phyloP scores from a whole-genome alignment of 73 alveolate species.

The Paramecium sexaurelia region DNA sequence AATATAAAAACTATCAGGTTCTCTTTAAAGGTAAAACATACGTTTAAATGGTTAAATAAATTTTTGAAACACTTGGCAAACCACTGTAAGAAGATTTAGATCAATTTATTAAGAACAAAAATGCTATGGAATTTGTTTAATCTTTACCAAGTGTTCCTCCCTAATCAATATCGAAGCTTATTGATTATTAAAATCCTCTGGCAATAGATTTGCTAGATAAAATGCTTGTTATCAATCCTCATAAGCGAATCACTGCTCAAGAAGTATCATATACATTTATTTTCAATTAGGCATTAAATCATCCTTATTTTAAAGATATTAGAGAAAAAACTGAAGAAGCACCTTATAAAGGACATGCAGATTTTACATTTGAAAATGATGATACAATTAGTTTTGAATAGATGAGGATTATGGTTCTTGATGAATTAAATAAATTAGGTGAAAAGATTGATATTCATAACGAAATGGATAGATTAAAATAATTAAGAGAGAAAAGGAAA shows the following conservation, averaged over 20 bases:
- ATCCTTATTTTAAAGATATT: slow-evolving; percentile 61
- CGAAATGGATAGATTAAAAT: slow-evolving; percentile 26
- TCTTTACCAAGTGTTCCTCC: slow-evolving; percentile 56
- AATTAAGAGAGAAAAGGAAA: background rate
- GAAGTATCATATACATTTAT: slow-evolving; percentile 30
- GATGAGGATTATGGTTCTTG: slow-evolving; percentile 44
- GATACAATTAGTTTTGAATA: slow-evolving; percentile 48
- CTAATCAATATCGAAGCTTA: background rate
- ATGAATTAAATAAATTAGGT: slow-evolving; percentile 57
- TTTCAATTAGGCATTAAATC: slow-evolving; percentile 60
- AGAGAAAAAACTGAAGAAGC: slow-evolving; percentile 59
- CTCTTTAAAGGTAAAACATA: slow-evolving; percentile 79
- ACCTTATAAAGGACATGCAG: slow-evolving; percentile 32
- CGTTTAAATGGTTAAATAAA: slow-evolving; percentile 72
- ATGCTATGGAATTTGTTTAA: slow-evolving; percentile 62
- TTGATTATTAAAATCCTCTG: slow-evolving; percentile 51
- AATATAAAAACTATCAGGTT: slow-evolving; percentile 50
- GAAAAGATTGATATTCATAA: slow-evolving; percentile 3
- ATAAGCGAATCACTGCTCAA: slow-evolving; percentile 60
- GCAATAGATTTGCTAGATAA: slow-evolving; percentile 66
- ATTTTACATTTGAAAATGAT: slow-evolving; percentile 64
- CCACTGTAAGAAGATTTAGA: slow-evolving; percentile 53
- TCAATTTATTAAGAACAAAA: slow-evolving; percentile 49
- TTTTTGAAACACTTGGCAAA: slow-evolving; percentile 65
- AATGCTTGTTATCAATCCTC: slow-evolving; percentile 68